Evolutionary conservation across 345 rosid genomes (phyloP), one percentile per base, ranked within the genome.

Genomic region (Euphorbia peplus): DNA sequence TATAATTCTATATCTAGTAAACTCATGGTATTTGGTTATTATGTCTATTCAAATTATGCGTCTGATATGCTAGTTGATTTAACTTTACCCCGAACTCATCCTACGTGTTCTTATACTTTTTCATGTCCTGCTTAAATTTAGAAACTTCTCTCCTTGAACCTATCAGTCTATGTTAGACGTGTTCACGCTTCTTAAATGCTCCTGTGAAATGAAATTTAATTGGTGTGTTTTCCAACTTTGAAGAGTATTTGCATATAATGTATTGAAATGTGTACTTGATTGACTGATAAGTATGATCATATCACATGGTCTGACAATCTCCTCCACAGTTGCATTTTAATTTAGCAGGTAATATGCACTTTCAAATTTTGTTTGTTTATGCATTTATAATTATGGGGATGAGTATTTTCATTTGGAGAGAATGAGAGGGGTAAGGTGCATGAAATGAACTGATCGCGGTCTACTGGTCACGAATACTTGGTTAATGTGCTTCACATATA

Each of bases 371-470:
- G 24, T n/a, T 18, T 50, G 54, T 50, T 50, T 18, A 50, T 50
- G 54, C 54, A 50, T 50, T 50, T 50, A 24, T 50, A 19, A 19
- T 50, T 50, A 50, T n/a, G 54, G 54, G 24, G 54, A 50, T 50
- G 22, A n/a, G 21, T 50, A 50, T 50, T 50, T 18, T 50, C 21
- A n/a, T 50, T 50, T 50, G 54, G 24, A 8, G 54, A 24, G 22
- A 50, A 6, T 6, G 54, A 19, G 54, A 46, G 54, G 54, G 50
- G 50, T 44, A 18, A 2, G 50, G 50, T 44, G 42, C 42, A 44
- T 18, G 54, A 18, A 19, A 2, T 50, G 24, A 18, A 50, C 50
- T 12, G 24, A 50, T n/a, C 5, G 54, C 19, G 24, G 54, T 50
- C 8, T 5, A 6, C 24, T 50, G 54, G 54, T 50, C 24, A 6